Evolutionary conservation across 2,329 filamentous ascomycete species (phyloP).

Genomic region (Colletotrichum sublineola): DNA sequence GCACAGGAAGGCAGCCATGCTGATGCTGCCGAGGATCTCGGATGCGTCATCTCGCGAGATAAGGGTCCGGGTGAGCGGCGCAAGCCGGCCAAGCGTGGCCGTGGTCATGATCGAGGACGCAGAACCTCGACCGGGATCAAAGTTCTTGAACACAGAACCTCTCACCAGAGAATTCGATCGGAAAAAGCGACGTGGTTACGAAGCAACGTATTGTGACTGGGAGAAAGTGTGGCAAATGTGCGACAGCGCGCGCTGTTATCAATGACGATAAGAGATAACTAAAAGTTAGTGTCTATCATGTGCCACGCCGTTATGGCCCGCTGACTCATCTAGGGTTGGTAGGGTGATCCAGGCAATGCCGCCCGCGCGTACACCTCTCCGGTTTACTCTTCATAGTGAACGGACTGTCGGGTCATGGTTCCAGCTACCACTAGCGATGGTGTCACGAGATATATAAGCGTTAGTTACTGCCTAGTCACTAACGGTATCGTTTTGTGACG

Average conservation of each 20-base stretch:
- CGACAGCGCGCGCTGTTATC: not conserved
- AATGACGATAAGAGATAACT: slow-evolving; percentile 10
- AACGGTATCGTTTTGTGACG: too few species aligned
- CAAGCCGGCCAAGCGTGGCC: not conserved
- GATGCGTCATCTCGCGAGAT: slow-evolving; percentile 18
- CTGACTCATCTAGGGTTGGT: slow-evolving; percentile 15
- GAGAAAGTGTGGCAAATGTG: not conserved
- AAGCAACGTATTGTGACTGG: not conserved
- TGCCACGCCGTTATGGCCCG: not conserved
- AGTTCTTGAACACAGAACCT: too few species aligned
- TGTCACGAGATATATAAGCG: too few species aligned
- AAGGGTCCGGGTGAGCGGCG: not conserved
- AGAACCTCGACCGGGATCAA: not conserved
- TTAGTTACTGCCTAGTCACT: too few species aligned
- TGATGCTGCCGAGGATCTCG: slow-evolving; percentile 36
- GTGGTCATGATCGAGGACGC: not conserved
- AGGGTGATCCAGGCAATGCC: not conserved
- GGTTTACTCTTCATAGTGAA: not conserved
- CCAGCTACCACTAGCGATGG: not conserved
- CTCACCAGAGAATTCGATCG: not conserved
- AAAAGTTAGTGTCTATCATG: not conserved
- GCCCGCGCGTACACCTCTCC: not conserved
- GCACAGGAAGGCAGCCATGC: slow-evolving; percentile 38
- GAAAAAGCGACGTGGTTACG: not conserved
- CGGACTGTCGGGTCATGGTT: not conserved